phyloP scores from a whole-genome alignment of 768 basidiomycete species.

The Phaffia australis region DNA sequence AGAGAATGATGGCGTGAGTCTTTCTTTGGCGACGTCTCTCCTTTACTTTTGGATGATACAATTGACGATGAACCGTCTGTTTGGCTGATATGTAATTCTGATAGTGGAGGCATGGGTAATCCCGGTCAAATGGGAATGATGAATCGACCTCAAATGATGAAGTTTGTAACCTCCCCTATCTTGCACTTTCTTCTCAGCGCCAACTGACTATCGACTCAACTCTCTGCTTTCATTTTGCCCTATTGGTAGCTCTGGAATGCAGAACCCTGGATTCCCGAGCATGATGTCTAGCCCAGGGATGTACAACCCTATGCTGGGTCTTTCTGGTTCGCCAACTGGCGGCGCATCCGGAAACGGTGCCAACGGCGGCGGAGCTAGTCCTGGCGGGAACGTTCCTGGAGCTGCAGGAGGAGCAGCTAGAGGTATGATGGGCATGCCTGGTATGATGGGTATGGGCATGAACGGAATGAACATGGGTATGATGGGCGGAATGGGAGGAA shows the following conservation, averaged over 20 bases:
- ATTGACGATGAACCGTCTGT: conserved; percentile 23
- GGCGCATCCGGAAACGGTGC: too few relatives aligned
- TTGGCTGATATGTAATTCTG: conserved; percentile 35
- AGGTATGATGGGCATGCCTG: conserved; percentile 8
- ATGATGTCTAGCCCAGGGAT: not conserved
- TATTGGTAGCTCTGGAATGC: not conserved
- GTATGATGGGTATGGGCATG: conserved; percentile 36
- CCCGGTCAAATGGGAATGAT: conserved; percentile 31
- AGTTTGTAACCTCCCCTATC: not conserved
- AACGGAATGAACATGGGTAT: conserved; percentile 29
- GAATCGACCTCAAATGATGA: not conserved
- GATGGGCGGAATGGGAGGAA: conserved; percentile 37
- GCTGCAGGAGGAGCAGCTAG: conserved; percentile 7
- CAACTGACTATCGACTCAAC: not conserved
- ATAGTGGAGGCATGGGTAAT: conserved; percentile 25
- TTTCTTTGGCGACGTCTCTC: not conserved
- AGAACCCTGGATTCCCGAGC: conserved; percentile 7
- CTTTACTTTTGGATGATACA: not conserved
- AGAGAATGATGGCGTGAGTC: conserved; percentile 57
- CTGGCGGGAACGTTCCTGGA: conserved; percentile 29
- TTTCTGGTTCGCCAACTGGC: too few relatives aligned
- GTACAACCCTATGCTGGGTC: too few relatives aligned
- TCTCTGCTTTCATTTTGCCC: too few relatives aligned
- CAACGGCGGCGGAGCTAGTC: conserved; percentile 35
- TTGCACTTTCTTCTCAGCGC: not conserved